Evolutionary conservation across 2,329 filamentous ascomycete genomes (phyloP).

Genomic region (Paraphaeosphaeria minitans): DNA sequence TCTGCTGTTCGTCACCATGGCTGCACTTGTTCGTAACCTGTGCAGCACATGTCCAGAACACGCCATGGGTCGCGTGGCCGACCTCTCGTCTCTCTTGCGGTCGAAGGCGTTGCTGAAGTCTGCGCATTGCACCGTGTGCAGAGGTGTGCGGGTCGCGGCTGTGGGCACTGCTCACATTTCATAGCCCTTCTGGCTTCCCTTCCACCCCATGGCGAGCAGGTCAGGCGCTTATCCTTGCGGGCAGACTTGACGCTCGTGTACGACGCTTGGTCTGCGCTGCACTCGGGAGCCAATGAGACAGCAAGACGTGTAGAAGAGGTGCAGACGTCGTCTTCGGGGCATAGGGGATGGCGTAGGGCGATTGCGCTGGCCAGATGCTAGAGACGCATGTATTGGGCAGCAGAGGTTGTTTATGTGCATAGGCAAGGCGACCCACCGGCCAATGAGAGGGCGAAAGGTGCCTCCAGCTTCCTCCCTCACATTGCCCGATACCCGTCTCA

Average conservation of each 20-base stretch:
- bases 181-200: constrained; percentile 21
- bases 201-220: constrained; percentile 31
- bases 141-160: constrained; percentile 22
- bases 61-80: constrained; percentile 16
- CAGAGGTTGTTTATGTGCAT: constrained; percentile 39
- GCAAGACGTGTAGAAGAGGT: constrained; percentile 26
- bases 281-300: constrained; percentile 34
- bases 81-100: constrained; percentile 11
- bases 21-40: constrained; percentile 24
- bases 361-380: constrained; percentile 22
- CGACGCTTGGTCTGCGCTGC: constrained; percentile 26
- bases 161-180: constrained; percentile 33
- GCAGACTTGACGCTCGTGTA: constrained; percentile 37
- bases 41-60: constrained; percentile 20
- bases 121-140: constrained; percentile 9
- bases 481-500: constrained; percentile 25
- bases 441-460: constrained; percentile 37
- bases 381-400: constrained; percentile 37
- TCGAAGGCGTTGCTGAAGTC: constrained; percentile 1
- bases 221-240: constrained; percentile 40
- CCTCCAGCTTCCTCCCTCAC: constrained; percentile 26
- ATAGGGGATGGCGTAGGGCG: constrained; percentile 22
- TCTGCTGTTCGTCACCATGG: constrained; percentile 21
- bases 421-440: constrained; percentile 33
- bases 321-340: constrained; percentile 24